phyloP scores from a whole-genome alignment of 495 filamentous ascomycete genomes.

The Copromyces sp. region DNA sequence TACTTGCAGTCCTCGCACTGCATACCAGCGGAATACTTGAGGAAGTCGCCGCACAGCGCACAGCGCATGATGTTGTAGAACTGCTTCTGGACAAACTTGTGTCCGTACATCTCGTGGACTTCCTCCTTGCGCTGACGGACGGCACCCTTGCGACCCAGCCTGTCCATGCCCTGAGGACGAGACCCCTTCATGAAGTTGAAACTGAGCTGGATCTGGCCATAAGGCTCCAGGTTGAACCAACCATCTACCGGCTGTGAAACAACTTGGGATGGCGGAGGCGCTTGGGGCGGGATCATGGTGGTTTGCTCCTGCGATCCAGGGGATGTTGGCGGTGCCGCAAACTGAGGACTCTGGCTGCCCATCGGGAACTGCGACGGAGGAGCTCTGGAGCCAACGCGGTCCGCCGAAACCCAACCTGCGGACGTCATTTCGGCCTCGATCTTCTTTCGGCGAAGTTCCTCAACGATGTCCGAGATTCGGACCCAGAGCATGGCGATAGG shows the following conservation, averaged over 20 bases:
- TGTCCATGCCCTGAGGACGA: conserved; percentile 57
- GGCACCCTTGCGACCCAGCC: conserved; percentile 87
- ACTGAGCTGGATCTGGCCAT: conserved; percentile 71
- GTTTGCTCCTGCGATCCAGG: conserved; percentile 17
- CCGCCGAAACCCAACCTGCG: conserved; percentile 92
- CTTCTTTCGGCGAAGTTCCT: conserved; percentile 95
- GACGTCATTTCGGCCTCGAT: conserved; percentile 88
- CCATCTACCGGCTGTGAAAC: conserved; percentile 71
- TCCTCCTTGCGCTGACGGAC: conserved; percentile 96
- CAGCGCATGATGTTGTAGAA: conserved; percentile 99
- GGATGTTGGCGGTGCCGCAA: conserved; percentile 27
- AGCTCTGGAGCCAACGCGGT: conserved; percentile 62
- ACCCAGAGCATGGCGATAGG: conserved; percentile 96
- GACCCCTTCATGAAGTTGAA: conserved; percentile 72
- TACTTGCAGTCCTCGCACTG: conserved; percentile 99
- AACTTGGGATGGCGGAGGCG: conserved; percentile 25
- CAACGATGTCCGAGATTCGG: conserved; percentile 90
- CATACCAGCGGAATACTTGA: conserved; percentile 98
- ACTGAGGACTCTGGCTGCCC: conserved; percentile 36
- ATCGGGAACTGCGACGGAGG: conserved; percentile 46
- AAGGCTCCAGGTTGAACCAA: conserved; percentile 95
- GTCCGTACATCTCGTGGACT: conserved; percentile 93
- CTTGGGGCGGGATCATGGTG: conserved; percentile 10
- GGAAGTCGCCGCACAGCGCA: conserved; percentile 92
- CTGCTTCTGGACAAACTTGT: conserved; percentile 95